phyloP scores from a whole-genome alignment of 352 stramenopile genomes.

The Synura sp. region DNA sequence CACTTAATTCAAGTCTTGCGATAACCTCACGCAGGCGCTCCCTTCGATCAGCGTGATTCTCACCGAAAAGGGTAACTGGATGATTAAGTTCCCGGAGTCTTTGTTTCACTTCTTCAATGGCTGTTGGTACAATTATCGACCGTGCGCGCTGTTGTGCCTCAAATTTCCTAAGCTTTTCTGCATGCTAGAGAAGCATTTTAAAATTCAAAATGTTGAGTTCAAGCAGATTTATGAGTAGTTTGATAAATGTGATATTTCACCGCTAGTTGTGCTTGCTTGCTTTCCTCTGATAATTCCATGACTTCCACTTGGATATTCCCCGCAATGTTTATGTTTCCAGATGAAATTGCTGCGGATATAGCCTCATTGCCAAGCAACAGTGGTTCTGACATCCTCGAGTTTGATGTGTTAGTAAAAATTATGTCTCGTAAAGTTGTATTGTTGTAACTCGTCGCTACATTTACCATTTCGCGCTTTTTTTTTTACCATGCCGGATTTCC shows the following conservation, averaged over 20 bases:
- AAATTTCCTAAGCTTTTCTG: conserved; percentile 69
- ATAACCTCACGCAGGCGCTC: conserved; percentile 64
- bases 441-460: too few relatives aligned
- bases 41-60: conserved; percentile 85
- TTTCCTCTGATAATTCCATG: background rate
- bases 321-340: conserved; percentile 22
- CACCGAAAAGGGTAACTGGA: conserved; percentile 90
- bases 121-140: conserved; percentile 84
- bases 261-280: too few relatives aligned
- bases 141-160: conserved; percentile 81
- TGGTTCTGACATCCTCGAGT: too few relatives aligned
- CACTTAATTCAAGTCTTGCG: conserved; percentile 19
- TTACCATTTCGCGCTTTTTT: too few relatives aligned
- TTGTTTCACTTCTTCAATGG: conserved; percentile 76
- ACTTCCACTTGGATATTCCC: conserved; percentile 40
- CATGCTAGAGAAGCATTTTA: conserved; percentile 72
- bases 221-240: background rate
- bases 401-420: too few relatives aligned
- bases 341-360: background rate
- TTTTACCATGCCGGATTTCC: too few relatives aligned
- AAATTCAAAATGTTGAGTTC: too few relatives aligned
- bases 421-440: too few relatives aligned
- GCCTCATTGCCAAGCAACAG: background rate
- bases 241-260: background rate
- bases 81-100: conserved; percentile 78